Conservation (phyloP, 2,329 filamentous ascomycete genomes). For the Ilyonectria robusta region DNA sequence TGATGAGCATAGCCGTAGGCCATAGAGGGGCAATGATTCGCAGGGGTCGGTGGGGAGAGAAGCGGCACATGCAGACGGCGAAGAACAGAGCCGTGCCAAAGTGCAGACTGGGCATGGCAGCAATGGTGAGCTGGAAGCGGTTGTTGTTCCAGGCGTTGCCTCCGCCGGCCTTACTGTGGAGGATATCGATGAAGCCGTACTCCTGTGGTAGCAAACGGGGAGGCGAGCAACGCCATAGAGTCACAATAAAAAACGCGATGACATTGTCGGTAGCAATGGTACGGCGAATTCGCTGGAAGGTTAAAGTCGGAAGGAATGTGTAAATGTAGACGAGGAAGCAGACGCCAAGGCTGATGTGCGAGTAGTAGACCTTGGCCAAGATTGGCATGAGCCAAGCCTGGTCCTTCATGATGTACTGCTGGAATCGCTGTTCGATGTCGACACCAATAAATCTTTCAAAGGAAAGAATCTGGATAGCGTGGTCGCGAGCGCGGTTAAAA, state of each 20-base stretch:
- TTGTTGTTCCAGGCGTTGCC: constrained; percentile 60
- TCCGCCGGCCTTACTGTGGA: constrained; percentile 52
- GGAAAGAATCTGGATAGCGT: constrained; percentile 58
- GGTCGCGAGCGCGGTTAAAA: constrained; percentile 55
- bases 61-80: constrained; percentile 52
- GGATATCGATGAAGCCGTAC: constrained; percentile 63
- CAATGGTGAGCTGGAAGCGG: constrained; percentile 62
- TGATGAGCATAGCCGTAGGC: constrained; percentile 59
- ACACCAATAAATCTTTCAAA: constrained; percentile 56
- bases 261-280: constrained; percentile 64
- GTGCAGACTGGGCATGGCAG: constrained; percentile 65
- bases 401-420: constrained; percentile 56
- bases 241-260: constrained; percentile 63
- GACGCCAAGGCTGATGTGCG: constrained; percentile 61
- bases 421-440: constrained; percentile 57
- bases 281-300: constrained; percentile 60
- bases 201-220: constrained; percentile 62
- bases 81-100: constrained; percentile 59
- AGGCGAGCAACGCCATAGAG: constrained; percentile 63
- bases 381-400: constrained; percentile 55
- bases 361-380: constrained; percentile 61
- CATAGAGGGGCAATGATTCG: constrained; percentile 57
- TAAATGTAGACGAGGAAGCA: constrained; percentile 64
- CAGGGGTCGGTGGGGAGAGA: constrained; percentile 57
- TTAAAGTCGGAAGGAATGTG: constrained; percentile 57